These are phyloP conservation scores for Leptodermis oblonga DNA, from an alignment of 257 asterid genomes.

Conservation along the genomic window DNA sequence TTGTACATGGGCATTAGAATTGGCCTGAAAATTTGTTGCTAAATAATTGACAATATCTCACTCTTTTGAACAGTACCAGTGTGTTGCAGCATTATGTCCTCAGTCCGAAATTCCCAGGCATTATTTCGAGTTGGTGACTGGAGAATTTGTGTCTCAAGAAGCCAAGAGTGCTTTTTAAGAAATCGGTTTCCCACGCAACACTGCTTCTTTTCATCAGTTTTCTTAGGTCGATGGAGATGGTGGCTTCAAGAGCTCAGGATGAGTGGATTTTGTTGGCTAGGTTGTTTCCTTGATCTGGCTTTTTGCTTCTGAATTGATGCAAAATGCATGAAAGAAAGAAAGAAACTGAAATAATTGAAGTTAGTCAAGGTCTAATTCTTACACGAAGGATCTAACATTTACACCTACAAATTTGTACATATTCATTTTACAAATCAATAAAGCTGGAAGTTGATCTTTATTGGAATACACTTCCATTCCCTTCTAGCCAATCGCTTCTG, in stretches of 20 bases:
- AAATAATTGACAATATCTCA: neutral
- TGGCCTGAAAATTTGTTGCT: neutral
- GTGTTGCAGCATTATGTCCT: slow-evolving; percentile 32
- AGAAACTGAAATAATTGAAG: neutral
- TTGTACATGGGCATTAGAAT: neutral
- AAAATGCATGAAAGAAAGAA: neutral
- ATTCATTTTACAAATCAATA: neutral
- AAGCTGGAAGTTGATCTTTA: neutral
- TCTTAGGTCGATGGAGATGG: neutral
- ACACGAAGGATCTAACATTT: too few relatives aligned
- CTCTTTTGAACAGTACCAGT: slow-evolving; percentile 26
- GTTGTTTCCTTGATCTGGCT: neutral
- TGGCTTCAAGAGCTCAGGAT: neutral
- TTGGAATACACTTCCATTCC: neutral
- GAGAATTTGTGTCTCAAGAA: neutral
- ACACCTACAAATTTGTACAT: too few relatives aligned
- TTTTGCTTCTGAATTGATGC: neutral
- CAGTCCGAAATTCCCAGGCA: slow-evolving; percentile 28
- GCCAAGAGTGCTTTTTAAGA: neutral
- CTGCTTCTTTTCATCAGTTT: neutral
- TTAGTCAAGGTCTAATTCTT: neutral
- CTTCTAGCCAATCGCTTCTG: too few relatives aligned
- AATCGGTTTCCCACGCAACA: neutral
- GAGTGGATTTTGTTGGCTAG: neutral
- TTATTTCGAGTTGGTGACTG: slow-evolving; percentile 18